Evolutionary conservation across 768 basidiomycete species (phyloP).

Genomic region (Boletus speciosus): DNA sequence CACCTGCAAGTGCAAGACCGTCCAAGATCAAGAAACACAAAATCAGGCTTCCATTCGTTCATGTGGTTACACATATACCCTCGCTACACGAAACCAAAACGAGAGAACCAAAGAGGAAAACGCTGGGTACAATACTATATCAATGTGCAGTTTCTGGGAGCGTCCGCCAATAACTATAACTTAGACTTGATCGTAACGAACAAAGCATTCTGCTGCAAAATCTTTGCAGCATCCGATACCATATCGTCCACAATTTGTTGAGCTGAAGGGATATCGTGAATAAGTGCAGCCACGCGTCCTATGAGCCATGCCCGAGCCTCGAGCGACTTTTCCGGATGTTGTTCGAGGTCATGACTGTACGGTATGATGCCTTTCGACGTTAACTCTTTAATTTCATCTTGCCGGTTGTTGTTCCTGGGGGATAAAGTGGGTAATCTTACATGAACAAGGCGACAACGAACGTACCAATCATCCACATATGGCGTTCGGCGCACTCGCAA

Average conservation of each 20-base stretch:
- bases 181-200: conserved; percentile 45
- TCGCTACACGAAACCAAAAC: not conserved
- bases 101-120: not conserved
- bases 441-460: conserved; percentile 1
- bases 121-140: not conserved
- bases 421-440: not conserved
- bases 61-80: not conserved
- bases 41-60: not conserved
- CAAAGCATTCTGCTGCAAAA: conserved; percentile 41
- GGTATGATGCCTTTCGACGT: conserved; percentile 85
- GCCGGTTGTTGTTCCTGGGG: conserved; percentile 69
- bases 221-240: conserved; percentile 55
- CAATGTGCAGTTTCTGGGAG: not conserved
- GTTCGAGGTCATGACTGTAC: conserved; percentile 62
- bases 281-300: conserved; percentile 74
- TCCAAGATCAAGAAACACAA: not conserved
- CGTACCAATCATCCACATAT: conserved; percentile 81
- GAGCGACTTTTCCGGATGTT: conserved; percentile 77
- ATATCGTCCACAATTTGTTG: conserved; percentile 80
- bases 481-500: conserved; percentile 81
- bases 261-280: conserved; percentile 76
- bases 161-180: conserved; percentile 33
- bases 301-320: conserved; percentile 73
- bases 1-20: no score
- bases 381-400: conserved; percentile 77